Evolutionary conservation across 139 green algal species (phyloP).

Genomic region (Pseudopediastrum boryanum): DNA sequence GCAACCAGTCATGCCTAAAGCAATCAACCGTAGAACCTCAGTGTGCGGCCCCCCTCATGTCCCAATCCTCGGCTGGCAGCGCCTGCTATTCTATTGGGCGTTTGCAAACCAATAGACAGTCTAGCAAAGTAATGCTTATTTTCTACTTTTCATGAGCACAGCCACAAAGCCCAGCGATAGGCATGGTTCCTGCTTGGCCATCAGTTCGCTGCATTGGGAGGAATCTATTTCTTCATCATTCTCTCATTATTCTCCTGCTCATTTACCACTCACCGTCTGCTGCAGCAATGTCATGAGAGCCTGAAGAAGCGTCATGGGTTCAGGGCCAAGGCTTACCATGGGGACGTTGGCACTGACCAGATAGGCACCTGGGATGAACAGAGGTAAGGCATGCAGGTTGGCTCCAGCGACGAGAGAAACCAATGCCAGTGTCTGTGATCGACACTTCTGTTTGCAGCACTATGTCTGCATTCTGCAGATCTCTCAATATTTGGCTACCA

Average conservation of each 20-base stretch:
- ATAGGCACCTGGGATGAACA: conserved; percentile 17
- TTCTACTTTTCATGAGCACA: not conserved
- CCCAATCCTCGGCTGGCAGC: too few relatives aligned
- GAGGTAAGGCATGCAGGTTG: not conserved
- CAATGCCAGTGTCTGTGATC: too few relatives aligned
- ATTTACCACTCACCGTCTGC: not conserved
- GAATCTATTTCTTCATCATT: not conserved
- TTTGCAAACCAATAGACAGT: not conserved
- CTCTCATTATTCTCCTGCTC: not conserved
- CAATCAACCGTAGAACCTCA: too few relatives aligned
- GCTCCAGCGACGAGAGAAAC: too few relatives aligned
- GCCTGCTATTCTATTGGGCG: too few relatives aligned
- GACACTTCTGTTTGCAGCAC: too few relatives aligned
- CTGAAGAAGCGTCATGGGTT: not conserved
- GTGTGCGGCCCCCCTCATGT: too few relatives aligned
- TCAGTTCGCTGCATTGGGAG: not conserved
- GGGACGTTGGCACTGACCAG: not conserved
- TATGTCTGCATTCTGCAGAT: not conserved
- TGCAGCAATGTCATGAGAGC: conserved; percentile 23
- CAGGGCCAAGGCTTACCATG: conserved; percentile 4
- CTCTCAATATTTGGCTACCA: not conserved
- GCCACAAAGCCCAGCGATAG: not conserved
- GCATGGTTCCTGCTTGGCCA: not conserved
- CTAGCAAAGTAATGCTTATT: not conserved
- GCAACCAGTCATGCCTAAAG: too few relatives aligned